Evolutionary conservation across 1,139 yeast species (phyloP), one percentile per base, ranked within the genome.

Genomic region (Scheffersomyces lignicola): DNA sequence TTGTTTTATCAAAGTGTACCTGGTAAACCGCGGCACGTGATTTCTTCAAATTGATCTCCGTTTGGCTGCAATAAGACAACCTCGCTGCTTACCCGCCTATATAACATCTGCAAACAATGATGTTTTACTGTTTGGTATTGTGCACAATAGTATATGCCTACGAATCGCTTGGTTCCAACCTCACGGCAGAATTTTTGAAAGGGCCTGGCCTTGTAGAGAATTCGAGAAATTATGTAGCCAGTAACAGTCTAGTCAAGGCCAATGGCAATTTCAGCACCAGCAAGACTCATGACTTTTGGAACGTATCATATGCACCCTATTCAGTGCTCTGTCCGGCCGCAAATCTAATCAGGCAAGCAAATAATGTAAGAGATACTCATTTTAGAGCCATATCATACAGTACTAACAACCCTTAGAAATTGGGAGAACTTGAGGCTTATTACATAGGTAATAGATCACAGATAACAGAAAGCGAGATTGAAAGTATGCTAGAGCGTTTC

Each of bases 251-350:
- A 16, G 29, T 26, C n/a, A 26, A 15, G 5, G 16, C 20, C 18
- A 26, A 26, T 26, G 29, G 29, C 4, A 26, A 26, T 14, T 26
- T 16, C 5, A 16, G 16, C 10, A 6, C 14, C 12, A 26, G 21
- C 20, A 26, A 14, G 11, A 14, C 21, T 7, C 6, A 26, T 5
- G 21, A 16, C 5, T 15, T 26, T 5, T 43, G 47, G 47, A 45
- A 45, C 29, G 17, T 42, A 30, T 45, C 49, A 12, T 71, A 70
- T 44, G 64, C 73, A 7, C 78, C 78, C 3, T 55, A 51, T 24
- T 49, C 55, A 14, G 70, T 69, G 0, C 35, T 51, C 12, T 76
- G 81, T 45, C 79, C 80, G 1, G 38, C 55, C 1, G 37, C 41
- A 9, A 43, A 60, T 0, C 44, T 71, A 31, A 48, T 75, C 22